Evolutionary conservation across 2,329 filamentous ascomycete species (phyloP).

Genomic region (Pleoardoris graminearum): DNA sequence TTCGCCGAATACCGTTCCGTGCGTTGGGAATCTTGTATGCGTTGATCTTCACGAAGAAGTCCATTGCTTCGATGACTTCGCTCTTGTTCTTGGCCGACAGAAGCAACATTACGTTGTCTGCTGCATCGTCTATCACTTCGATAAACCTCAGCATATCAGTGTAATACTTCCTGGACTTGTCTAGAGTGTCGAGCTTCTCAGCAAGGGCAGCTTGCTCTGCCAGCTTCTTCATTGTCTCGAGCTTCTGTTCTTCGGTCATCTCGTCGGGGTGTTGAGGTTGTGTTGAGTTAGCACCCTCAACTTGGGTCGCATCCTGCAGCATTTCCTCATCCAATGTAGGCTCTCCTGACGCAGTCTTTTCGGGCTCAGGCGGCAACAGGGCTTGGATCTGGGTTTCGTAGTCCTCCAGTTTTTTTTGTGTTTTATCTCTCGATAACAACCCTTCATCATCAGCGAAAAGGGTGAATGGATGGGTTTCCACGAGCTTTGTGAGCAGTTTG

Average conservation of each 20-base stretch:
- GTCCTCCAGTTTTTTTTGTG: constrained; percentile 78
- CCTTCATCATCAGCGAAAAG: constrained; percentile 62
- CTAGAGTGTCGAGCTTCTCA: constrained; percentile 84
- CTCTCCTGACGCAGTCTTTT: constrained; percentile 63
- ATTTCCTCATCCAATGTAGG: constrained; percentile 74
- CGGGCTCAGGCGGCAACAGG: constrained; percentile 77
- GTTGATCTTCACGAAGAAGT: constrained; percentile 94
- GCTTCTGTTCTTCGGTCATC: constrained; percentile 79
- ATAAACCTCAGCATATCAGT: constrained; percentile 93
- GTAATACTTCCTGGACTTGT: constrained; percentile 87
- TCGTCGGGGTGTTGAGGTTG: constrained; percentile 58
- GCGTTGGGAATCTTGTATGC: constrained; percentile 96
- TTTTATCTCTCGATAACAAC: constrained; percentile 81
- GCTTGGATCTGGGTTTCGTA: constrained; percentile 82
- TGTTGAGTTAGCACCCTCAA: constrained; percentile 55
- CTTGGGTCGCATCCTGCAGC: constrained; percentile 84
- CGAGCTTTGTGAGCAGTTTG: constrained; percentile 82
- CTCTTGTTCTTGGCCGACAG: constrained; percentile 96
- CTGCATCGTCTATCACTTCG: constrained; percentile 82
- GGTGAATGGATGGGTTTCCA: constrained; percentile 87
- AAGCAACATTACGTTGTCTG: constrained; percentile 79
- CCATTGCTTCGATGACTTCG: constrained; percentile 98
- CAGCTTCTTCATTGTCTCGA: constrained; percentile 74
- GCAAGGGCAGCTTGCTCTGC: constrained; percentile 86
- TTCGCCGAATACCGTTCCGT: constrained; percentile 87